Conservation (phyloP, 2,329 filamentous ascomycete species). For the Aspergillus hiratsukae region DNA sequence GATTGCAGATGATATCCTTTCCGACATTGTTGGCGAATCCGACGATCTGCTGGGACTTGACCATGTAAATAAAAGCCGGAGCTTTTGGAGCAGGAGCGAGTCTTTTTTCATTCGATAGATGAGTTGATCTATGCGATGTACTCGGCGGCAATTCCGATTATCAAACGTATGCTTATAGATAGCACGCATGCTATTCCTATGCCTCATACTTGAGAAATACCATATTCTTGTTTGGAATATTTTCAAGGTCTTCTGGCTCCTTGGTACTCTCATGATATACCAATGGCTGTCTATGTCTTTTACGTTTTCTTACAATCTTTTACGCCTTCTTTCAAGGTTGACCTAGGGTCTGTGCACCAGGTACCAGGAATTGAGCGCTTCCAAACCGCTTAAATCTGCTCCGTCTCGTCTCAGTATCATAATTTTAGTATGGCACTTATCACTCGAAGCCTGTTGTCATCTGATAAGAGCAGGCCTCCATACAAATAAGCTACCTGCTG, state of each 20-base stretch:
- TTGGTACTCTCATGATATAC: not conserved
- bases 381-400: not conserved
- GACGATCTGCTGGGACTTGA: slow-evolving; percentile 69
- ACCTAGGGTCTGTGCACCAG: not conserved
- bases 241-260: not conserved
- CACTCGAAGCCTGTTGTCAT: not conserved
- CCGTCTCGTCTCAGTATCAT: not conserved
- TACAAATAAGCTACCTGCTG: not conserved
- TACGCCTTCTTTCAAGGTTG: not conserved
- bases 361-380: not conserved
- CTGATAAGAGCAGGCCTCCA: not conserved
- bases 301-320: not conserved
- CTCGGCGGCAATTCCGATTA: not conserved
- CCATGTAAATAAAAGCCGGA: slow-evolving; percentile 58
- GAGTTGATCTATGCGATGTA: slow-evolving; percentile 1
- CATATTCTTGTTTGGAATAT: not conserved
- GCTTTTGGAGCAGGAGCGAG: slow-evolving; percentile 57
- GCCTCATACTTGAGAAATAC: not conserved
- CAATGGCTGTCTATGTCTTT: not conserved
- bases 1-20: slow-evolving; percentile 42
- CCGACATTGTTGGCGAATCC: slow-evolving; percentile 66
- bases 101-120: slow-evolving; percentile 60
- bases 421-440: not conserved
- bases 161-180: slow-evolving; percentile 6
- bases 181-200: slow-evolving; percentile 2